Evolutionary conservation across 1,284 basidiomycete genomes (phyloP), one percentile per base, ranked within the genome.

Genomic region (Chiua sp.): DNA sequence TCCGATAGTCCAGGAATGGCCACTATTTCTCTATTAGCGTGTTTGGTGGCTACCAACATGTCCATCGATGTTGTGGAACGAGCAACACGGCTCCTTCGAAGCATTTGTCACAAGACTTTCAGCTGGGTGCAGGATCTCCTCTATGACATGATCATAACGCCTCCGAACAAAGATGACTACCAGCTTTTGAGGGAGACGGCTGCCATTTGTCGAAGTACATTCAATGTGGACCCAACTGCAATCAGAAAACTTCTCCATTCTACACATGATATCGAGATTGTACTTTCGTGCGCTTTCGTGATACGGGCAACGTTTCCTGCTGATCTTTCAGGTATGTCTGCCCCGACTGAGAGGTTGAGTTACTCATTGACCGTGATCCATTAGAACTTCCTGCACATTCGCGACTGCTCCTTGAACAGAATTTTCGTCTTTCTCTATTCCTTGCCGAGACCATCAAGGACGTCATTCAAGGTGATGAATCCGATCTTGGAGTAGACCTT

Each of bases 191-290:
- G 72, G 53, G 72, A 76, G 30, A 71, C 74, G 47, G 78, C 78
- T 1, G 70, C 71, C 3, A 74, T 73, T 10, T 83, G 82, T 63
- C 71, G 76, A 16, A 68, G 70, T 4, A 82, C 80, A 1, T 83
- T 72, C 52, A 74, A 79, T 59, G 76, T 79, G 7, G 75, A 73
- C 50, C 26, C 57, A 6, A 37, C 57, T 3, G 59, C 72, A 56
- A 37, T 72, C 0, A 7, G 15, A 11, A 26, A 23, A 3, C 61
- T 78, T 0, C 59, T 79, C 7, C 26, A 32, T 20, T 68, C 67
- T 15, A 35, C 58, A 0, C 61, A 61, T 20, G 76, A 79, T 50
- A 47, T 78, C 10, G 52, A 68, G 3, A 63, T 72, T 4, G 65
- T 79, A 0, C 56, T 82, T 3, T 67, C 77, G 32, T 82, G 75